A percentile compares a stretch with the other conserved stretches of the same genome.
These are phyloP conservation scores for Gomphus bonarii DNA, from an alignment of 1,284 basidiomycete species.

Conservation along the genomic window DNA sequence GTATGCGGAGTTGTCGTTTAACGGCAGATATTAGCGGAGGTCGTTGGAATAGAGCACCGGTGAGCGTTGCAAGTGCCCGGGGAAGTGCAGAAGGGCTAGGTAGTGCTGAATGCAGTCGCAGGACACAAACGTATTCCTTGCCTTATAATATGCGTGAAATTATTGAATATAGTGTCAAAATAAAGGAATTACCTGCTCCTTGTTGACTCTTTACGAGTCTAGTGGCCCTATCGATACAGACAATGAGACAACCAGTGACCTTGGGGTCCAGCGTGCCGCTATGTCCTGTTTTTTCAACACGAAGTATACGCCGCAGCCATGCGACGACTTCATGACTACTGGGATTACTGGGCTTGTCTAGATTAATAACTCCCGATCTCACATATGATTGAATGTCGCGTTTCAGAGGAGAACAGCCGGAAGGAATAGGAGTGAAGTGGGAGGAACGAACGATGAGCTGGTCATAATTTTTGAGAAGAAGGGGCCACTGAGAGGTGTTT, in stretches of 20 bases:
- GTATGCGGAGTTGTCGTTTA: conserved; percentile 95
- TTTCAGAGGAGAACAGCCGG: conserved; percentile 86
- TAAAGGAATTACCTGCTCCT: conserved; percentile 61
- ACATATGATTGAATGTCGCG: conserved; percentile 87
- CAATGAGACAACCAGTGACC: conserved; percentile 97
- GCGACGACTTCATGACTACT: conserved; percentile 99
- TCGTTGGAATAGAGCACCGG: conserved; percentile 97
- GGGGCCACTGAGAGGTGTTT: conserved; percentile 95
- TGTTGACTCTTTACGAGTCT: conserved; percentile 99
- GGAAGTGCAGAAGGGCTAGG: conserved; percentile 80
- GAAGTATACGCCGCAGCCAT: conserved; percentile 92
- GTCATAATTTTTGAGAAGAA: conserved; percentile 98
- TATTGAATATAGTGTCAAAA: conserved; percentile 4
- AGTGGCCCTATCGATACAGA: conserved; percentile 99
- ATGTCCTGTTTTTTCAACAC: conserved; percentile 97
- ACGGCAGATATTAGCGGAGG: conserved; percentile 98
- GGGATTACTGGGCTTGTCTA: conserved; percentile 99
- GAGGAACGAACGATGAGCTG: conserved; percentile 89
- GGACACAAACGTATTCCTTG: conserved; percentile 97
- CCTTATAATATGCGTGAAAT: conserved; percentile 34
- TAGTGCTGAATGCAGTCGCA: conserved; percentile 82
- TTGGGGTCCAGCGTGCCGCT: conserved; percentile 98
- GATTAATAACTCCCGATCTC: conserved; percentile 97
- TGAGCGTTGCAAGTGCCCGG: conserved; percentile 91
- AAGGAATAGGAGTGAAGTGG: conserved; percentile 97